phyloP scores from a whole-genome alignment of 2,329 filamentous ascomycete genomes.

The Diaporthe aspalathi region DNA sequence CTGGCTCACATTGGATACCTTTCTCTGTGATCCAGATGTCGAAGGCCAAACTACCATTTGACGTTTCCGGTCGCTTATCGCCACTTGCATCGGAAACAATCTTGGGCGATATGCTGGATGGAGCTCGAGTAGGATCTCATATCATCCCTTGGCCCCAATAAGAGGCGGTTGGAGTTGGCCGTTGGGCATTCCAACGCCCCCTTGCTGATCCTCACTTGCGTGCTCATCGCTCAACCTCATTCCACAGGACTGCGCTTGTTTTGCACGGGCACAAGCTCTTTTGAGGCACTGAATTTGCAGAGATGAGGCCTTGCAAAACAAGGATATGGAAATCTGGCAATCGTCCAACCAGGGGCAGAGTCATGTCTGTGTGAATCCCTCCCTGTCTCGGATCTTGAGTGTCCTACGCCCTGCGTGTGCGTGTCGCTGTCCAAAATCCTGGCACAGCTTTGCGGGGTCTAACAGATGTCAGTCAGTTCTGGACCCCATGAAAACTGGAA shows the following conservation, averaged over 20 bases:
- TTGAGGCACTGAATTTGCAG: too few relatives aligned
- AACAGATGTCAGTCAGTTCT: background rate
- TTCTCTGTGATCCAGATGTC: too few relatives aligned
- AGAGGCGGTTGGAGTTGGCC: background rate
- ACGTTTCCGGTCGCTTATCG: too few relatives aligned
- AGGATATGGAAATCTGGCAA: background rate
- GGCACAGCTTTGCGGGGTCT: background rate
- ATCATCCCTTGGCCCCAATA: background rate
- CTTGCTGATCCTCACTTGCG: background rate
- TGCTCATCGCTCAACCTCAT: background rate
- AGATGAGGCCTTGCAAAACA: background rate
- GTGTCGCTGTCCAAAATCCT: background rate
- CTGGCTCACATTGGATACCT: too few relatives aligned
- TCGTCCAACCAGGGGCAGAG: background rate
- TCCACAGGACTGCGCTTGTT: background rate
- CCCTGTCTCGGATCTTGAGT: background rate
- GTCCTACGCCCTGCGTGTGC: background rate
- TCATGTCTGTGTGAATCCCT: background rate
- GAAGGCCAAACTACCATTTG: too few relatives aligned
- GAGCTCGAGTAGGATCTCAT: too few relatives aligned
- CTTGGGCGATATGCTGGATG: too few relatives aligned
- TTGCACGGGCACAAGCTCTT: background rate
- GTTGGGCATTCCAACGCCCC: constrained; percentile 1
- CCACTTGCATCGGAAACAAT: too few relatives aligned
- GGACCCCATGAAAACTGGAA: background rate